Conservation (phyloP, 768 basidiomycete genomes). For the Amylocystis lapponica region DNA sequence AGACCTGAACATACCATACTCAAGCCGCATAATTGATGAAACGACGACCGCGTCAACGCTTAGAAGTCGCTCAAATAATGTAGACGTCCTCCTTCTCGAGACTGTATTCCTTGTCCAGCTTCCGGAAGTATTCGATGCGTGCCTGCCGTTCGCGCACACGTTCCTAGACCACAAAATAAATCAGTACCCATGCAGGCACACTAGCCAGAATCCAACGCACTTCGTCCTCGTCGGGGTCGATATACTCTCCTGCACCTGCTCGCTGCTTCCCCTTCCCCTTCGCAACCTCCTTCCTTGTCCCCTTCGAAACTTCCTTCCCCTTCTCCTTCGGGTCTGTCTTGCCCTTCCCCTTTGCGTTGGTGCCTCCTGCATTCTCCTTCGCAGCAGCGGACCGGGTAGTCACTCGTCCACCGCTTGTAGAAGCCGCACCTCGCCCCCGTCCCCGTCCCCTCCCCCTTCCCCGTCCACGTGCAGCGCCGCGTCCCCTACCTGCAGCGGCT, state of each 20-base stretch:
- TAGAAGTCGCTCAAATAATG: too few species aligned
- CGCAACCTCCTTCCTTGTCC: too few species aligned
- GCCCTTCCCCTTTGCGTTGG: background rate
- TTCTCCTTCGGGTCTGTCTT: background rate
- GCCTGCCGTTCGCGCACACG: slow-evolving; percentile 16
- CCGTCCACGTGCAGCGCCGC: slow-evolving; percentile 5
- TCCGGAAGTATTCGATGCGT: slow-evolving; percentile 22
- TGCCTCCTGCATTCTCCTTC: background rate
- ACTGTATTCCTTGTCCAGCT: slow-evolving; percentile 20
- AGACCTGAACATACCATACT: too few species aligned
- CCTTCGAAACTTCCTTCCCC: background rate
- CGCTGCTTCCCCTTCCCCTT: slow-evolving; percentile 12
- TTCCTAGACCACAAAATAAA: slow-evolving; percentile 10
- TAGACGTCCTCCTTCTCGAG: slow-evolving; percentile 25
- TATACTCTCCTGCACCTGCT: slow-evolving; percentile 7
- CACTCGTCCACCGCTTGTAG: slow-evolving; percentile 4
- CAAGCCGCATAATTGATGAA: too few species aligned
- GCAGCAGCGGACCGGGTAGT: slow-evolving; percentile 3
- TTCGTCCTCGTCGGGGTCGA: slow-evolving; percentile 18
- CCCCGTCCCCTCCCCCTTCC: slow-evolving; percentile 6
- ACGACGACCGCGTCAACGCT: too few species aligned
- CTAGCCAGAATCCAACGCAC: slow-evolving; percentile 5
- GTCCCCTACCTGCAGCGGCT: background rate
- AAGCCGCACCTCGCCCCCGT: background rate
- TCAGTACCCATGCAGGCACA: background rate